These are phyloP conservation scores for Coffea humblotiana DNA, from an alignment of 305 asterid species.

Conservation along the genomic window DNA sequence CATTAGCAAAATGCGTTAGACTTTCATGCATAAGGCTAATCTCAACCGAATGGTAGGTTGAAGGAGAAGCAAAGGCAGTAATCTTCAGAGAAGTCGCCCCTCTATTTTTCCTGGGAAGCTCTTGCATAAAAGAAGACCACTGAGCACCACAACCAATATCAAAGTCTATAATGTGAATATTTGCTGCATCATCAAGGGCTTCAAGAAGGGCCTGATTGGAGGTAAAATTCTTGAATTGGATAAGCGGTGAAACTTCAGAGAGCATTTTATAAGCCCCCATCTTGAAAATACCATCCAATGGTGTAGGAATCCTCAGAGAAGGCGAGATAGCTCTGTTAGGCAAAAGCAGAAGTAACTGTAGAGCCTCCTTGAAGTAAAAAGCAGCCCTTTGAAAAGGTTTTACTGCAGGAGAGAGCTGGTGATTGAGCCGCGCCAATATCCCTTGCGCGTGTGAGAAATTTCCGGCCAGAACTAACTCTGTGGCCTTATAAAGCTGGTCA, in stretches of 20 bases:
- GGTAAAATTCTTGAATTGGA: conserved; percentile 52
- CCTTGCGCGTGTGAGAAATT: conserved; percentile 61
- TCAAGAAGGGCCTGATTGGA: conserved; percentile 57
- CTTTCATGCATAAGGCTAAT: conserved; percentile 49
- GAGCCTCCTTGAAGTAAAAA: conserved; percentile 49
- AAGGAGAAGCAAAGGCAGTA: conserved; percentile 61
- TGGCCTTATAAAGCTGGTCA: conserved; percentile 51
- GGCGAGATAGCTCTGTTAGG: conserved; percentile 24
- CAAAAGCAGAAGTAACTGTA: conserved; percentile 33
- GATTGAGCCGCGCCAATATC: conserved; percentile 99
- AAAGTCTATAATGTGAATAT: conserved; percentile 51
- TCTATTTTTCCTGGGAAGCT: conserved; percentile 38
- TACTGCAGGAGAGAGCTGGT: conserved; percentile 56
- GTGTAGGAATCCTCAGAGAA: conserved; percentile 37
- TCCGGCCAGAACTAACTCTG: conserved; percentile 47
- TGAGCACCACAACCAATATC: conserved; percentile 65
- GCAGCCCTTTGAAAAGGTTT: conserved; percentile 56
- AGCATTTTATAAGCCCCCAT: conserved; percentile 55
- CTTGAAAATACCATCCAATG: conserved; percentile 45
- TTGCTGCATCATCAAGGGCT: conserved; percentile 36
- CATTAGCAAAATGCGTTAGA: conserved; percentile 46
- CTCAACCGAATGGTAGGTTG: conserved; percentile 45
- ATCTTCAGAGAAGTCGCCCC: conserved; percentile 42
- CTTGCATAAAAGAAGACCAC: conserved; percentile 67
- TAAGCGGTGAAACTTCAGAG: conserved; percentile 47